These are phyloP conservation scores for Astrothelium subdiscretum DNA, from an alignment of 495 filamentous ascomycete genomes.

Conservation along the genomic window DNA sequence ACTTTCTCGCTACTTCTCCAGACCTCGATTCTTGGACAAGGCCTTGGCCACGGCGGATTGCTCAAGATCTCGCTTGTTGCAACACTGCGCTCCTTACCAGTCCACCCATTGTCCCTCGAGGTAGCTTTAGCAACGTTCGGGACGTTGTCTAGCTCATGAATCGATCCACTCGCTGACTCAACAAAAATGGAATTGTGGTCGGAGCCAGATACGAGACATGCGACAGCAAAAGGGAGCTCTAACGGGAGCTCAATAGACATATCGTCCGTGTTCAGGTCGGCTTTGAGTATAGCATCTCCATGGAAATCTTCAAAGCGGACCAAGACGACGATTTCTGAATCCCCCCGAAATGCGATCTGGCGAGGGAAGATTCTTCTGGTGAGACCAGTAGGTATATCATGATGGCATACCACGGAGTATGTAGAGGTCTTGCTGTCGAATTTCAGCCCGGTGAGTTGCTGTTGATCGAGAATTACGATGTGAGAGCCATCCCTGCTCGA, in stretches of 20 bases:
- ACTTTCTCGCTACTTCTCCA: constrained; percentile 5
- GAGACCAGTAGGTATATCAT: constrained; percentile 12
- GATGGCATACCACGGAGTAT: constrained; percentile 1
- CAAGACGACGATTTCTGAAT: constrained; percentile 16
- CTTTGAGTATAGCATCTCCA: neutral
- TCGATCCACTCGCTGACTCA: neutral
- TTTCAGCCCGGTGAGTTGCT: neutral
- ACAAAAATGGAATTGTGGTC: neutral
- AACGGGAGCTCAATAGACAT: neutral
- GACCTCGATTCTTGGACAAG: constrained; percentile 13
- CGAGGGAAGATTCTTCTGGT: constrained; percentile 3
- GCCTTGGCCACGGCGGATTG: neutral
- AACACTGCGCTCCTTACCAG: neutral
- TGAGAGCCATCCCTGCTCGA: constrained; percentile 53
- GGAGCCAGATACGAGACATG: neutral
- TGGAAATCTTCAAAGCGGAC: neutral
- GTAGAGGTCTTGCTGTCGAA: neutral
- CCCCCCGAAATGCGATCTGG: constrained; percentile 22
- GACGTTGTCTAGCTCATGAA: neutral
- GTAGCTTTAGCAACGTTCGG: neutral
- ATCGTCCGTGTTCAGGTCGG: neutral
- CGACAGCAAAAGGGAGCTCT: neutral
- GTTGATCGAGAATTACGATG: constrained; percentile 59
- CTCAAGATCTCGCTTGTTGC: neutral
- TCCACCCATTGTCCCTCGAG: neutral